Evolutionary conservation across 768 basidiomycete species (phyloP), one percentile per base, ranked within the genome.

Genomic region (Ramaria sp.): DNA sequence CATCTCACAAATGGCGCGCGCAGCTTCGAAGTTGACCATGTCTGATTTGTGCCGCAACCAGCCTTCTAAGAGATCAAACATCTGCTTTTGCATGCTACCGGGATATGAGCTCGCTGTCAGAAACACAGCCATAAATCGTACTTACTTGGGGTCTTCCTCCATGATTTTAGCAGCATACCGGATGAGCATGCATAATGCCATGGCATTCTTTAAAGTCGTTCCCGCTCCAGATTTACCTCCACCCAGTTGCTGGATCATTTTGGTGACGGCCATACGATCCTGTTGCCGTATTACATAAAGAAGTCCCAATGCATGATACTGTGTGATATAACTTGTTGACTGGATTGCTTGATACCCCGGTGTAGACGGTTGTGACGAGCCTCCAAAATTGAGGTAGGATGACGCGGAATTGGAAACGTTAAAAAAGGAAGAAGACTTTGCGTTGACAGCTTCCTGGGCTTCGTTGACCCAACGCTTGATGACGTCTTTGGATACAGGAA

Each of bases 381-480:
- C 75, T 52, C 84, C 83, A 65, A 90, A 91, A 53, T 88, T 83
- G 58, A 92, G 80, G 65, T 89, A 88, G 52, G 79, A 78, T 22
- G 80, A 75, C 13, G 76, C 70, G 33, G 71, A 66, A 51, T 54
- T 53, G 56, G 73, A 74, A 20, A 73, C 70, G 27, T 77, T 73
- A 64, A 88, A 90, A 69, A 88, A 82, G 4, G 81, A 72, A 0
- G 83, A 80, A 0, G 86, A 78, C 69, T 96, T 98, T 6, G 91
- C 83, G 66, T 83, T 93, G 62, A 96, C 87, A 0, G 96, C 91
- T 69, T 99, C 96, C 65, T 97, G 93, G 0, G 87, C 91, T 71
- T 99, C 96, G 70, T 97, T 98, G n/a, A 91, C 91, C 96, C 96
- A 99, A 64, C 96, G 86, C 67, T 91, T 94, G 60, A 98, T 95